Conservation (phyloP, 495 filamentous ascomycete genomes). For the Hypoxylon cercidicola region DNA sequence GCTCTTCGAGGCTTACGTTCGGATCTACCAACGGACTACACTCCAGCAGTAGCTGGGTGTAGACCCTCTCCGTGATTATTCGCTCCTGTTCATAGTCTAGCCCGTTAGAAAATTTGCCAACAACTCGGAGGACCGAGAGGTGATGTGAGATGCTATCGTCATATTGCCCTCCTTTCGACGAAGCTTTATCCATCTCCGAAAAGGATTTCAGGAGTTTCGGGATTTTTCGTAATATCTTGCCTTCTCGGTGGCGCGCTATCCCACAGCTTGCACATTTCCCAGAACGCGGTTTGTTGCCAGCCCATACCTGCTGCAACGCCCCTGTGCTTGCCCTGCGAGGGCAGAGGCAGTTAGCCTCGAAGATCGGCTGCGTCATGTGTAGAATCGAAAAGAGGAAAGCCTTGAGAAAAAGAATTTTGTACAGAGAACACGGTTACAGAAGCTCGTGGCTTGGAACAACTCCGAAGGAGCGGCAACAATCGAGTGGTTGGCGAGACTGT, state of each 20-base stretch:
- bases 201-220: not conserved
- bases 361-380: not conserved
- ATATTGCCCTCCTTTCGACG: constrained; percentile 5
- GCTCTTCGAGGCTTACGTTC: not conserved
- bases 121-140: constrained; percentile 13
- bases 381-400: too few species aligned
- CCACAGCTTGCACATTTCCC: constrained; percentile 22
- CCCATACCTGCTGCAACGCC: not conserved
- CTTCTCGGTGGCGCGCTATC: constrained; percentile 15
- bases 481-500: too few species aligned
- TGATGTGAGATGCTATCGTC: constrained; percentile 20
- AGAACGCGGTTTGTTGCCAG: constrained; percentile 10
- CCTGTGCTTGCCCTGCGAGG: not conserved
- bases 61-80: constrained; percentile 15
- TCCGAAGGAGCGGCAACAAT: too few species aligned
- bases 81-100: constrained; percentile 19
- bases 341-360: constrained; percentile 1
- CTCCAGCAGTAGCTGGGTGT: constrained; percentile 33
- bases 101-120: constrained; percentile 3
- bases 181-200: not conserved
- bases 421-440: too few species aligned
- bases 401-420: too few species aligned
- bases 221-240: not conserved
- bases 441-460: too few species aligned
- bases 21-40: constrained; percentile 12